Evolutionary conservation across 352 stramenopile genomes (phyloP).

Genomic region (Phytopythium kandeliae): DNA sequence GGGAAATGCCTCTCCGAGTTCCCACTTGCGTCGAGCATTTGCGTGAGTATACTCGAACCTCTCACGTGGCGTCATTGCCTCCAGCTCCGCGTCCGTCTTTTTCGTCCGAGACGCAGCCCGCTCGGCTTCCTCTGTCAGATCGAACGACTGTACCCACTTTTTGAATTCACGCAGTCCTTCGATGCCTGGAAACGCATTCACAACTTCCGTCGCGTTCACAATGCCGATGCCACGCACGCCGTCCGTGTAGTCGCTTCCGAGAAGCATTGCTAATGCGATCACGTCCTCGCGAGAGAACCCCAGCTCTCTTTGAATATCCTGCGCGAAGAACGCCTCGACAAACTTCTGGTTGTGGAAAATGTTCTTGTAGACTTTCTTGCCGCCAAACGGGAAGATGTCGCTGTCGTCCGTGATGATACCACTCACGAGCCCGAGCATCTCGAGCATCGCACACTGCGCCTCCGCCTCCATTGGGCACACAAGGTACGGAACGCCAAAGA

Average conservation of each 20-base stretch:
- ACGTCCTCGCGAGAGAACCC: slow-evolving; percentile 91
- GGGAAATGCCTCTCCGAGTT: slow-evolving; percentile 92
- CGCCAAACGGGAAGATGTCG: slow-evolving; percentile 94
- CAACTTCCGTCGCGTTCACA: slow-evolving; percentile 77
- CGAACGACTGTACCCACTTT: slow-evolving; percentile 61
- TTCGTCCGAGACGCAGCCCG: slow-evolving; percentile 44
- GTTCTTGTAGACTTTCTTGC: slow-evolving; percentile 96
- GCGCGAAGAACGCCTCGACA: slow-evolving; percentile 95
- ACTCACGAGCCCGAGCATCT: slow-evolving; percentile 95
- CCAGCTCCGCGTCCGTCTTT: slow-evolving; percentile 39
- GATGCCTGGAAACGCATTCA: slow-evolving; percentile 76
- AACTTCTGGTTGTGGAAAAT: slow-evolving; percentile 99
- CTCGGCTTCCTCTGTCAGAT: slow-evolving; percentile 49
- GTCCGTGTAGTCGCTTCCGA: slow-evolving; percentile 96
- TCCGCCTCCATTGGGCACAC: slow-evolving; percentile 99
- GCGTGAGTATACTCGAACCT: slow-evolving; percentile 92
- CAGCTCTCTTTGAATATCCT: slow-evolving; percentile 91
- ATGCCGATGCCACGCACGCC: slow-evolving; percentile 78
- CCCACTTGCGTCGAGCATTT: slow-evolving; percentile 87
- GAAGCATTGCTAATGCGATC: slow-evolving; percentile 87
- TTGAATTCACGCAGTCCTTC: slow-evolving; percentile 85
- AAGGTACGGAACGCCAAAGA: slow-evolving; percentile 99
- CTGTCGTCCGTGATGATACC: slow-evolving; percentile 99
- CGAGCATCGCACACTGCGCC: slow-evolving; percentile 96
- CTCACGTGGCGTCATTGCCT: slow-evolving; percentile 36